Percentiles rank a stretch among this genome's conserved stretches.
phyloP scores from a whole-genome alignment of 495 filamentous ascomycete species.

The Penicillium riverlandense region DNA sequence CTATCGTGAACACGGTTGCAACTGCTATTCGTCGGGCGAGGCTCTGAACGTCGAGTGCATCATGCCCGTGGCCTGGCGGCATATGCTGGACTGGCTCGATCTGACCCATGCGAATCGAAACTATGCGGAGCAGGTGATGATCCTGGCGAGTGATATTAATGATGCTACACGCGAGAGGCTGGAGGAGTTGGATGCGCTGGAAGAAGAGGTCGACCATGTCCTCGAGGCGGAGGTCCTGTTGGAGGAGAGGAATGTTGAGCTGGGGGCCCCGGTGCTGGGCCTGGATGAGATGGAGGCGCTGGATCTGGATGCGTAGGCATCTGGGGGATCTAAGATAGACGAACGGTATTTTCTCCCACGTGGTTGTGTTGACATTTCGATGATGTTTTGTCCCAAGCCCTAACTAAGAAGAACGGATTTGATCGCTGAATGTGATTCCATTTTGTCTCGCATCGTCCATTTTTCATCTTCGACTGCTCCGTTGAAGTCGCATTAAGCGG shows the following conservation, averaged over 20 bases:
- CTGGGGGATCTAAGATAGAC: too few relatives aligned
- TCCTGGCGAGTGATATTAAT: conserved; percentile 8
- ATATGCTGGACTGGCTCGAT: conserved; percentile 38
- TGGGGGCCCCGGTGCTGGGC: neutral
- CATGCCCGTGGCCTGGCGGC: conserved; percentile 26
- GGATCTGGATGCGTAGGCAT: too few relatives aligned
- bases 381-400: too few relatives aligned
- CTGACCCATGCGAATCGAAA: conserved; percentile 22
- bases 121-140: conserved; percentile 18
- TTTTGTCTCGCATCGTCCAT: too few relatives aligned
- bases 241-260: neutral
- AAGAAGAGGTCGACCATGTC: neutral
- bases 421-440: too few relatives aligned
- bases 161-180: neutral
- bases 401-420: too few relatives aligned
- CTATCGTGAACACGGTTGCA: conserved; percentile 30
- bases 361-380: too few relatives aligned
- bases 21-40: conserved; percentile 43
- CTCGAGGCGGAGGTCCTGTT: neutral
- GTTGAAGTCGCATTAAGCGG: too few relatives aligned
- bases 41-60: conserved; percentile 31
- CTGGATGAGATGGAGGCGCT: too few relatives aligned
- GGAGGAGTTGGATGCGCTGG: neutral
- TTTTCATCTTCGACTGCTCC: too few relatives aligned
- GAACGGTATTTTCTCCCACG: too few relatives aligned